Percentiles rank a stretch among this genome's conserved stretches.
These are phyloP conservation scores for Fusarium foetens DNA, from an alignment of 2,329 filamentous ascomycete species.

Conservation along the genomic window DNA sequence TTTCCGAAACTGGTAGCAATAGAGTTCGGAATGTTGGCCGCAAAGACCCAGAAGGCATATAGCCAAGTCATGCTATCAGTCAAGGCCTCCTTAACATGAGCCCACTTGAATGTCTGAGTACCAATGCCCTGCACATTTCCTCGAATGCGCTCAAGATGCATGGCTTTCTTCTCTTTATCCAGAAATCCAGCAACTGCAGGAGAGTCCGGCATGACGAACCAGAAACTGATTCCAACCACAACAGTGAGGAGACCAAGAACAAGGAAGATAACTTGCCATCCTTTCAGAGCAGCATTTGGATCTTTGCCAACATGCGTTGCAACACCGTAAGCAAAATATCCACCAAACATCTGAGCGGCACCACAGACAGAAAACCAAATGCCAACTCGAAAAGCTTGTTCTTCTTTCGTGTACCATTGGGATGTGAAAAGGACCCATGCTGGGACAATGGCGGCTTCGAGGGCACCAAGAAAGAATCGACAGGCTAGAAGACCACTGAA, in stretches of 20 bases:
- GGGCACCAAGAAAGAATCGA: conserved; percentile 5
- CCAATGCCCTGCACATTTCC: neutral
- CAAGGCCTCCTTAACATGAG: conserved; percentile 30
- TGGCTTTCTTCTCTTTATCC: neutral
- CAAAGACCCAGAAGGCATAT: conserved; percentile 37
- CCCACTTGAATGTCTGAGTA: conserved; percentile 31
- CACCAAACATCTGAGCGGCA: conserved; percentile 35
- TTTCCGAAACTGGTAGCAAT: conserved; percentile 18
- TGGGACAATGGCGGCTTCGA: neutral
- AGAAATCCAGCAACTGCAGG: neutral
- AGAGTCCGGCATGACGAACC: neutral
- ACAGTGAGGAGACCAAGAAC: neutral
- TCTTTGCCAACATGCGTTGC: conserved; percentile 32
- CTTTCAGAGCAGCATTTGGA: neutral
- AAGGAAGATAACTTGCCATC: neutral
- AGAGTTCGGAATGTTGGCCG: conserved; percentile 33
- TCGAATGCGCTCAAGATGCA: conserved; percentile 2
- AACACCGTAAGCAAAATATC: conserved; percentile 38
- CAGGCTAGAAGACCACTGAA: neutral
- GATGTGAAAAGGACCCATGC: conserved; percentile 34
- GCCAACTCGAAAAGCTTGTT: conserved; percentile 34
- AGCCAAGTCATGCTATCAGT: conserved; percentile 34
- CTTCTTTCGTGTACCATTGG: conserved; percentile 37
- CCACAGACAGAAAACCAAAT: conserved; percentile 39
- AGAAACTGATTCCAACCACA: neutral